phyloP scores from a whole-genome alignment of 1,284 basidiomycete genomes.

The Trichosporon sp. region DNA sequence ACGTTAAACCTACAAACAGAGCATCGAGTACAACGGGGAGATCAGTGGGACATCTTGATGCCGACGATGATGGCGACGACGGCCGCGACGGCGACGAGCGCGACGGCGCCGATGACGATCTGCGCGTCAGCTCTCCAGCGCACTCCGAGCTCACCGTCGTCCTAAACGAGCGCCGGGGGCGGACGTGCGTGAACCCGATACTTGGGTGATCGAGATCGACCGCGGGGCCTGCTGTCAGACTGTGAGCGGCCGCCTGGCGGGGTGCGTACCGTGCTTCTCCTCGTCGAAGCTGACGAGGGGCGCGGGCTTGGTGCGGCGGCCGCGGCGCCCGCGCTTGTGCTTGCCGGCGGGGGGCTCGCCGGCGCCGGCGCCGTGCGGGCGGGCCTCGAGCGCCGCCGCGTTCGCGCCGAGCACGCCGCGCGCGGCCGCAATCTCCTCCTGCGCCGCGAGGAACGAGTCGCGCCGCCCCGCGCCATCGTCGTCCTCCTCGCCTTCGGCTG shows the following conservation, averaged over 20 bases:
- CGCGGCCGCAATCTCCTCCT: not conserved
- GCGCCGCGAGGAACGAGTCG: not conserved
- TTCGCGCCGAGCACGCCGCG: conserved; percentile 5
- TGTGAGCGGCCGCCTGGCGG: not conserved
- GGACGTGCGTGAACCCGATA: not conserved
- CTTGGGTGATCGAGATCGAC: conserved; percentile 6
- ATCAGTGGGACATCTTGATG: not conserved
- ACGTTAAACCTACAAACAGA: not conserved
- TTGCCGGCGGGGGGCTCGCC: not conserved
- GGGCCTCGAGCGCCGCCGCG: not conserved
- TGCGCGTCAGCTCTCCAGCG: not conserved
- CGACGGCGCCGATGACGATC: conserved; percentile 26
- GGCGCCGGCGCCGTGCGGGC: too few species aligned
- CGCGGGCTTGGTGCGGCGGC: not conserved
- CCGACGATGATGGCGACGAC: conserved; percentile 21
- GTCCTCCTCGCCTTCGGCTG: not conserved
- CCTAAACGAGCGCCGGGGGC: not conserved
- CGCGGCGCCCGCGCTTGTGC: not conserved
- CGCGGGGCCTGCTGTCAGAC: not conserved
- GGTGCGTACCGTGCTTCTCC: not conserved
- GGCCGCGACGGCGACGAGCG: conserved; percentile 22
- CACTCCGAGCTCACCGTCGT: not conserved
- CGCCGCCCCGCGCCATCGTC: not conserved
- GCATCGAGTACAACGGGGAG: not conserved
- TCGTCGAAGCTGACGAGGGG: not conserved